Base-by-base conservation (phyloP, 371 early-diverging fungal genomes). In the Entomophthora muscae region DNA sequence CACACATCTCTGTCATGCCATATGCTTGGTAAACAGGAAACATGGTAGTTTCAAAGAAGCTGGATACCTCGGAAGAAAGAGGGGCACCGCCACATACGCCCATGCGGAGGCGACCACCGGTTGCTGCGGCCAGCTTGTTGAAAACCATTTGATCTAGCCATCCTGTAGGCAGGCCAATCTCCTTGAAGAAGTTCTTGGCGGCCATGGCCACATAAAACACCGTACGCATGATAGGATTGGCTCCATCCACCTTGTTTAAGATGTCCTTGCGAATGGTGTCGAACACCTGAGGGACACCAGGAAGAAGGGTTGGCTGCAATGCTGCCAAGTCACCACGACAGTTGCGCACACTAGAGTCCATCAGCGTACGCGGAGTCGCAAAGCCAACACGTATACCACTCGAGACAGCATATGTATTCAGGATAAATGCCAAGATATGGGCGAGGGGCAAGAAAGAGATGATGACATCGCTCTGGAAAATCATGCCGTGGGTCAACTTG, bases 61-160 rank as follows among this genome's bases (percentile, higher is more conserved):
- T 75, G 68, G 94, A 89, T 3, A 91, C 88, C 32, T 90, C 87
- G 52, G 71, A 53, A 32, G 90, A 84, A 58, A 98, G 78, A 27
- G 98, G 91, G 2, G 98, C 98, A 62, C 97, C 95, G 64, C 98
- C 99, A 32, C 87, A 88, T 10, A 98, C 74, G 32, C 89, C 88
- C 71, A 85, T 81, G 66, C 83, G 76, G 57, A 99, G 80, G 26
- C 89, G 77, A 28, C 98, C 98, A 63, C 99, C 99, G 57, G 92
- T 90, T 65, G 88, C 85, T 42, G 83, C 73, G 72, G 22, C 1
- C 22, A 62, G 1, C 22, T 53, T 62, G 3, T 24, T 52, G 26
- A 62, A 62, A 7, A 62, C 27, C 1, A 62, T 24, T 3, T 29
- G 53, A 62, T 62, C 62, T 21, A 61, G 21, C 61, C 61, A 61